These are phyloP conservation scores for Agastache rugosa DNA, from an alignment of 257 asterid genomes.

Conservation along the genomic window DNA sequence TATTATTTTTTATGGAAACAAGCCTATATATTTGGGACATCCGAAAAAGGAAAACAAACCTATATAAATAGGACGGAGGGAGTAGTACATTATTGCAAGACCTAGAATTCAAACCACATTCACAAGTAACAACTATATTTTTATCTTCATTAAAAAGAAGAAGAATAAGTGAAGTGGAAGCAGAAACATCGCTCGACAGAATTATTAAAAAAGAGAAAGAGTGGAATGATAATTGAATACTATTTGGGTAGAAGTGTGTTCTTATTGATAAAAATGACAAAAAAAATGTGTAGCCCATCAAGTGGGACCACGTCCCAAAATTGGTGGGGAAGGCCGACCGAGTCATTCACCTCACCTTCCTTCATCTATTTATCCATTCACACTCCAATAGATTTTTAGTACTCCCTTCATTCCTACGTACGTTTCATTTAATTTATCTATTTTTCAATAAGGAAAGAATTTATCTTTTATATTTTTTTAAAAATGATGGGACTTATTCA, in stretches of 20 bases:
- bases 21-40: no score
- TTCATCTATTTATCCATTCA: background rate
- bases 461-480: no score
- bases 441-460: no score
- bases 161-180: background rate
- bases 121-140: no score
- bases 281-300: conserved; percentile 19
- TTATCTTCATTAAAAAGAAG: background rate
- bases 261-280: background rate
- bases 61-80: no score
- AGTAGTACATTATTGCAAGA: no score
- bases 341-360: background rate
- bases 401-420: no score
- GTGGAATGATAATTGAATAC: background rate
- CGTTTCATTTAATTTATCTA: no score
- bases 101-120: no score
- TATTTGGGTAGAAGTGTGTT: background rate
- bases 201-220: background rate
- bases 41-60: no score
- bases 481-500: no score
- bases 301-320: conserved; percentile 26
- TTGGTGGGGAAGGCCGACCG: background rate
- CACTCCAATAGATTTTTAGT: conserved; percentile 2
- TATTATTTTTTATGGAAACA: no score
- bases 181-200: background rate